These are phyloP conservation scores for Fusarium praegraminearum DNA, from an alignment of 2,329 filamentous ascomycete species.

Conservation along the genomic window DNA sequence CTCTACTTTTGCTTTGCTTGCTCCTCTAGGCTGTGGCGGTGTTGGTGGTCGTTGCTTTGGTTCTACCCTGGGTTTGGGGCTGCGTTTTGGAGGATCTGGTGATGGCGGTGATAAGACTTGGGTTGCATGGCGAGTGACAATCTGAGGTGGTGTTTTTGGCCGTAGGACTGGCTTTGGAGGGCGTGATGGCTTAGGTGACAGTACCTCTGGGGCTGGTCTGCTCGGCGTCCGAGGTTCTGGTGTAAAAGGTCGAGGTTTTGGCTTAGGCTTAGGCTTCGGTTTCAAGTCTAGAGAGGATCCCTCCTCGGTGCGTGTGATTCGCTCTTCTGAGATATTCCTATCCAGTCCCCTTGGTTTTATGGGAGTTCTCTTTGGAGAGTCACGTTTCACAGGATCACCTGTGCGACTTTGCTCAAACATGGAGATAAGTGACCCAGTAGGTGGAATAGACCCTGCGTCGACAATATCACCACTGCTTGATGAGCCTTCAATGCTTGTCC, in stretches of 20 bases:
- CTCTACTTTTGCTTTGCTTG: slow-evolving; percentile 36
- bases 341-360: slow-evolving; percentile 21
- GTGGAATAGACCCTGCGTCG: slow-evolving; percentile 68
- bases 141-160: slow-evolving; percentile 48
- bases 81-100: slow-evolving; percentile 49
- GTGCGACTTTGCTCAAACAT: slow-evolving; percentile 71
- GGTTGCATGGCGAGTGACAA: slow-evolving; percentile 40
- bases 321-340: slow-evolving; percentile 32
- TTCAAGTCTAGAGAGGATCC: slow-evolving; percentile 43
- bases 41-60: slow-evolving; percentile 51
- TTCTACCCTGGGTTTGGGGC: slow-evolving; percentile 14
- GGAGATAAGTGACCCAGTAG: slow-evolving; percentile 73
- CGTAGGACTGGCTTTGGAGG: slow-evolving; percentile 49
- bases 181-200: slow-evolving; percentile 53
- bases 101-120: slow-evolving; percentile 43
- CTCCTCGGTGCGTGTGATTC: slow-evolving; percentile 1
- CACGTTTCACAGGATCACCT: slow-evolving; percentile 54
- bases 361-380: slow-evolving; percentile 40
- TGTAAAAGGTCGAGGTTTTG: slow-evolving; percentile 41
- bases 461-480: slow-evolving; percentile 47
- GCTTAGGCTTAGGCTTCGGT: slow-evolving; percentile 44
- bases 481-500: slow-evolving; percentile 49
- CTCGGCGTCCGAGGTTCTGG: slow-evolving; percentile 37
- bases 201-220: slow-evolving; percentile 43
- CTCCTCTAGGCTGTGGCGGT: slow-evolving; percentile 53